A percentile compares a stretch with the other conserved stretches of the same genome.
Evolutionary conservation across 75 land plant species (phyloP).

Genomic region (Pinus taeda): DNA sequence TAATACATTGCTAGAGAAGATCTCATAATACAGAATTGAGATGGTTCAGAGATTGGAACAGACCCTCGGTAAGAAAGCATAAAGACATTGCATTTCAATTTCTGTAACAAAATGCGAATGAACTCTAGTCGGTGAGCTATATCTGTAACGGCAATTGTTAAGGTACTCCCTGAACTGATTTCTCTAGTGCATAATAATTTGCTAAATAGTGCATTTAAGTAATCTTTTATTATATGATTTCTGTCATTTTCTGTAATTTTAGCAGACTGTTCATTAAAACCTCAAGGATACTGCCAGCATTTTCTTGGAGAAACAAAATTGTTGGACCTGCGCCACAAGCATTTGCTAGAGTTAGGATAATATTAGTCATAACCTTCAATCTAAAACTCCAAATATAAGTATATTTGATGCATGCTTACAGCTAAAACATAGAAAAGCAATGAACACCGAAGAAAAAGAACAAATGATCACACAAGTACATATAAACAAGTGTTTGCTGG

Average conservation of each 20-base stretch:
- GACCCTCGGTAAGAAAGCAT: constrained; percentile 99
- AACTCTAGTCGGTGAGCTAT: constrained; percentile 98
- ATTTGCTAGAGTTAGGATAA: not conserved
- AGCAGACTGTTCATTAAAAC: not conserved
- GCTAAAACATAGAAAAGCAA: too few species aligned
- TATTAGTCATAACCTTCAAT: not conserved
- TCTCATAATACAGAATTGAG: not conserved
- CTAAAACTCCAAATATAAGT: not conserved
- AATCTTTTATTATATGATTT: not conserved
- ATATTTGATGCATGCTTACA: too few species aligned
- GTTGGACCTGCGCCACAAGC: constrained; percentile 83
- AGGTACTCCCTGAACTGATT: constrained; percentile 8
- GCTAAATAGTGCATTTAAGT: not conserved
- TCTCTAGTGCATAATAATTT: not conserved
- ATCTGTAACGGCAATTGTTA: constrained; percentile 45
- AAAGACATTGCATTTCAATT: constrained; percentile 89
- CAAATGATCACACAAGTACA: too few species aligned
- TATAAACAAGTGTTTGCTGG: too few species aligned
- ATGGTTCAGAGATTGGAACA: constrained; percentile 11
- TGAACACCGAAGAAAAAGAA: too few species aligned
- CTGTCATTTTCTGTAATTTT: not conserved
- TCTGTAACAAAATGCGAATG: constrained; percentile 77
- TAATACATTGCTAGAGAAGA: not conserved
- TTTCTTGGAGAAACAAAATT: constrained; percentile 94
- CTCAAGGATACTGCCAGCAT: constrained; percentile 99